phyloP scores from a whole-genome alignment of 768 basidiomycete genomes.

The Pleurotus sapidus region DNA sequence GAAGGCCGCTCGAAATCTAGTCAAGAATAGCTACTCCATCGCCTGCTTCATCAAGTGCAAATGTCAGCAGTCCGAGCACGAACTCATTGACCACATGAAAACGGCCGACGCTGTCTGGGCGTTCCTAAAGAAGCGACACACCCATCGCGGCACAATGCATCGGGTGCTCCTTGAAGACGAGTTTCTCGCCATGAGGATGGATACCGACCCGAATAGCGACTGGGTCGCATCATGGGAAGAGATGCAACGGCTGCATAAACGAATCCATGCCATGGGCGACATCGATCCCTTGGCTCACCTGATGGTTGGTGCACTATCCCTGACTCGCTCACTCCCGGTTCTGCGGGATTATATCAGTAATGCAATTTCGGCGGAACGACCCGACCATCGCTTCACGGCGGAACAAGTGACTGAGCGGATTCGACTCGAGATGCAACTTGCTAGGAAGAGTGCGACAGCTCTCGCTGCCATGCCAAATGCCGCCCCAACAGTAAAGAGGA shows the following conservation, averaged over 20 bases:
- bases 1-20: too few species aligned
- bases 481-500: not conserved
- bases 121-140: too few species aligned
- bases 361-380: not conserved
- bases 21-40: too few species aligned
- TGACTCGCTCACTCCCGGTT: not conserved
- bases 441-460: not conserved
- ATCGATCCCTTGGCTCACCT: conserved; percentile 12
- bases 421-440: not conserved
- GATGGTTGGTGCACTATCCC: not conserved
- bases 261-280: conserved; percentile 16
- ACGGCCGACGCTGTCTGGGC: too few species aligned
- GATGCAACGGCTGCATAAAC: conserved; percentile 10
- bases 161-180: conserved; percentile 18
- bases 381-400: not conserved
- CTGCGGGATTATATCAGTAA: not conserved
- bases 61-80: too few species aligned
- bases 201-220: too few species aligned
- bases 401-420: not conserved
- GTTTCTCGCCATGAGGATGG: not conserved
- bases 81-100: too few species aligned
- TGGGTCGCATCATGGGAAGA: not conserved
- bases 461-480: not conserved
- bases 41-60: too few species aligned
- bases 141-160: conserved; percentile 10